Evolutionary conservation across 495 filamentous ascomycete genomes (phyloP).

Genomic region (Cercophora sp.): DNA sequence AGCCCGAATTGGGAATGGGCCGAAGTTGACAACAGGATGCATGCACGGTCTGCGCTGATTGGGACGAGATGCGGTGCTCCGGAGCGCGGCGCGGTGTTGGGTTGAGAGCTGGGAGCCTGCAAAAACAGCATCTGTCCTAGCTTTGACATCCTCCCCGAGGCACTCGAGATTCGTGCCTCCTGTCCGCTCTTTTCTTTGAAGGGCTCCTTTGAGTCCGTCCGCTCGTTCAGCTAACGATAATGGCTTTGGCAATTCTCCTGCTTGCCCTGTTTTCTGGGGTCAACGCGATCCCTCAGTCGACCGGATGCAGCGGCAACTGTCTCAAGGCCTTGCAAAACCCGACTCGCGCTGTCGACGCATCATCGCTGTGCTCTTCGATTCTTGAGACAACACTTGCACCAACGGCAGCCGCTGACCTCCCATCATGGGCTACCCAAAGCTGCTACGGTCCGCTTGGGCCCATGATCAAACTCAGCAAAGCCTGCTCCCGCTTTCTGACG

Average conservation of each 20-base stretch:
- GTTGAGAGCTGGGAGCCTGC: neutral
- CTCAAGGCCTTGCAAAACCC: neutral
- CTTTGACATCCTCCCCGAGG: neutral
- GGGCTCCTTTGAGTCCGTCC: constrained; percentile 1
- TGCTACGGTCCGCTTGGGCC: neutral
- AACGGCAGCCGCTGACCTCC: neutral
- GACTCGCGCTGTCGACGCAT: neutral
- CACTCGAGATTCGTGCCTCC: neutral
- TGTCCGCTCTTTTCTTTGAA: neutral
- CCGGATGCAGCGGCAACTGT: neutral
- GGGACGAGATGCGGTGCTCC: neutral
- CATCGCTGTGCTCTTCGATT: neutral
- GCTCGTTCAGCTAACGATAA: neutral
- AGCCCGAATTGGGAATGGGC: neutral
- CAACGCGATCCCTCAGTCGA: neutral
- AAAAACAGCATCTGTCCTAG: neutral
- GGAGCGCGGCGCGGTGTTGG: neutral
- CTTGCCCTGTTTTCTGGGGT: neutral
- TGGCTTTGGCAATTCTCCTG: neutral
- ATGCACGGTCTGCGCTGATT: too few species aligned
- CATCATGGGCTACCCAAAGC: neutral
- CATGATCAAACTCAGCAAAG: constrained; percentile 1
- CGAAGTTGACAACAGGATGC: neutral
- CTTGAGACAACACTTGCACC: constrained; percentile 3
- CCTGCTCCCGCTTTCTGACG: neutral